phyloP scores from a whole-genome alignment of 352 stramenopile genomes.

The Globisporangium cylindrosporum region DNA sequence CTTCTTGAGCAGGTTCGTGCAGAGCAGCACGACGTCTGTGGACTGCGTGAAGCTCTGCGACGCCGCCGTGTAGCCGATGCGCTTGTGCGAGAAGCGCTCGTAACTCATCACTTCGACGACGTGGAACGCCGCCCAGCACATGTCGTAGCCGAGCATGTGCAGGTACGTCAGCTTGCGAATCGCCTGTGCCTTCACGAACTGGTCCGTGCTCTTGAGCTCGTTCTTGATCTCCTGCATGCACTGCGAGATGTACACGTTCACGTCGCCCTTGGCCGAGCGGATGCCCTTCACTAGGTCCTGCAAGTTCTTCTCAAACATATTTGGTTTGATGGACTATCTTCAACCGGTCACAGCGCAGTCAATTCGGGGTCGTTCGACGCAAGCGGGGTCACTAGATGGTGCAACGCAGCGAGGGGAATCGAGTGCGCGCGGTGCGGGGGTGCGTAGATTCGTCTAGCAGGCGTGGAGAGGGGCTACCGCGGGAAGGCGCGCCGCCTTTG shows the following conservation, averaged over 20 bases:
- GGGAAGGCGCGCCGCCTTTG: constrained; percentile 2
- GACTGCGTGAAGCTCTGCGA: constrained; percentile 96
- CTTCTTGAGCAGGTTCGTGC: constrained; percentile 99
- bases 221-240: constrained; percentile 97
- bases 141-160: constrained; percentile 99
- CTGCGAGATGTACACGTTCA: constrained; percentile 96
- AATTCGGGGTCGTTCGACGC: not conserved
- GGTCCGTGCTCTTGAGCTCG: constrained; percentile 96
- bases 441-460: not conserved
- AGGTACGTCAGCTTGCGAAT: constrained; percentile 97
- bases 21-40: constrained; percentile 98
- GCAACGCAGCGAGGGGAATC: constrained; percentile 1
- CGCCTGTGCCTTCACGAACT: constrained; percentile 96
- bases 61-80: constrained; percentile 95
- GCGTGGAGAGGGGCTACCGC: not conserved
- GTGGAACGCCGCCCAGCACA: constrained; percentile 97
- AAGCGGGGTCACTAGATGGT: not conserved
- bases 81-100: constrained; percentile 95
- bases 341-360: not conserved
- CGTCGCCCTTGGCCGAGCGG: constrained; percentile 94
- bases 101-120: constrained; percentile 98
- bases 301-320: constrained; percentile 98
- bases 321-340: constrained; percentile 7
- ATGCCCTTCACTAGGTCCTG: constrained; percentile 99
- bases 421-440: not conserved